A percentile compares a stretch with the other conserved stretches of the same genome.
Conservation (phyloP, 345 rosid genomes). For the Eucalyptus sp. region DNA sequence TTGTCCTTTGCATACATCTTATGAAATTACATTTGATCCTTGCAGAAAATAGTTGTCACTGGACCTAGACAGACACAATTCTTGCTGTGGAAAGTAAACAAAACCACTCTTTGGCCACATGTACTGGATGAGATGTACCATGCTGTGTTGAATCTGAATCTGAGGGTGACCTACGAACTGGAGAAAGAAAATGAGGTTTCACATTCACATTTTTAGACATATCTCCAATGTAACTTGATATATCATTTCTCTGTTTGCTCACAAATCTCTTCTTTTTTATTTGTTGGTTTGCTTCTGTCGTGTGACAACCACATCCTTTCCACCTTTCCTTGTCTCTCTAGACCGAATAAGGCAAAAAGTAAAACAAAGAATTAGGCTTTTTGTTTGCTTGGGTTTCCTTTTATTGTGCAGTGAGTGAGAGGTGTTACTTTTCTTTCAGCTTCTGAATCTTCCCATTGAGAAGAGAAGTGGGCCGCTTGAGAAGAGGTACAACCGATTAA, state of each 20-base stretch:
- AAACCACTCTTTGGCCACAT: conserved; percentile 22
- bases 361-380: not conserved
- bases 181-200: conserved; percentile 66
- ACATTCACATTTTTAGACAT: not conserved
- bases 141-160: conserved; percentile 64
- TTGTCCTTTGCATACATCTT: not conserved
- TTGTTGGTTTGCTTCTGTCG: not conserved
- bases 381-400: not conserved
- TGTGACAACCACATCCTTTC: not conserved
- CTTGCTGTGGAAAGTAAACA: conserved; percentile 73
- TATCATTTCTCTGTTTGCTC: not conserved
- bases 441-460: conserved; percentile 21
- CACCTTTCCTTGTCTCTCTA: not conserved
- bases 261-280: not conserved
- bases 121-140: conserved; percentile 79
- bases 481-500: conserved; percentile 19
- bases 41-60: conserved; percentile 47
- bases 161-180: conserved; percentile 38
- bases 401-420: not conserved
- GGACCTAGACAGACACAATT: conserved; percentile 19
- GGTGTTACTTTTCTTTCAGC: conserved; percentile 18
- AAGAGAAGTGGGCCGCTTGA: conserved; percentile 17
- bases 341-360: not conserved
- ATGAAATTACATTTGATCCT: not conserved
- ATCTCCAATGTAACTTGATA: not conserved